phyloP scores from a whole-genome alignment of 306 rosid genomes.

The Quercus alba region DNA sequence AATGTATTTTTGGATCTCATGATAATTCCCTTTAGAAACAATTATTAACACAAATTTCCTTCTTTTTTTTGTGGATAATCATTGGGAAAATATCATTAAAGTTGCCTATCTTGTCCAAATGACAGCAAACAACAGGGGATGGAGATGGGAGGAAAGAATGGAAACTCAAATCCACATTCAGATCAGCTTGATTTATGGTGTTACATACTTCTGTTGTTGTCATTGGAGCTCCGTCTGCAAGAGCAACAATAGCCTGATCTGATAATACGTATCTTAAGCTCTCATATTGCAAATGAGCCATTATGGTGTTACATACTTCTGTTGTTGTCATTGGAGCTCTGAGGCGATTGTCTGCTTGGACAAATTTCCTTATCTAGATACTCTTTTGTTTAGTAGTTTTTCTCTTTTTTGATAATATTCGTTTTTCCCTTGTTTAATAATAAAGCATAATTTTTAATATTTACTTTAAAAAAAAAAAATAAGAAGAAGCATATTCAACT shows the following conservation, averaged over 20 bases:
- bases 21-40: no score
- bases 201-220: slow-evolving; percentile 38
- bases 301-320: no score
- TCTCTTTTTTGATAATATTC: no score
- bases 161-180: slow-evolving; percentile 44
- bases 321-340: no score
- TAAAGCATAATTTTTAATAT: no score
- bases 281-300: slow-evolving; percentile 92
- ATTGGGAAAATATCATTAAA: slow-evolving; percentile 46
- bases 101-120: slow-evolving; percentile 47
- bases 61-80: slow-evolving; percentile 44
- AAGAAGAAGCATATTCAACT: no score
- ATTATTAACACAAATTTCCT: no score
- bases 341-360: no score
- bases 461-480: fast-evolving
- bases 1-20: no score
- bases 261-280: slow-evolving; percentile 80
- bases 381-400: no score
- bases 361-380: no score
- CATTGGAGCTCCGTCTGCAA: slow-evolving; percentile 53
- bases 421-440: no score
- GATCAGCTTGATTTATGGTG: slow-evolving; percentile 57
- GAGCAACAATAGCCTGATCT: slow-evolving; percentile 77
- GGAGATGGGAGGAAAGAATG: slow-evolving; percentile 49
- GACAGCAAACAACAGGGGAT: slow-evolving; percentile 73